A percentile compares a stretch with the other conserved stretches of the same genome.
These are phyloP conservation scores for Boletus sp. DNA, from an alignment of 768 basidiomycete genomes.

Conservation along the genomic window DNA sequence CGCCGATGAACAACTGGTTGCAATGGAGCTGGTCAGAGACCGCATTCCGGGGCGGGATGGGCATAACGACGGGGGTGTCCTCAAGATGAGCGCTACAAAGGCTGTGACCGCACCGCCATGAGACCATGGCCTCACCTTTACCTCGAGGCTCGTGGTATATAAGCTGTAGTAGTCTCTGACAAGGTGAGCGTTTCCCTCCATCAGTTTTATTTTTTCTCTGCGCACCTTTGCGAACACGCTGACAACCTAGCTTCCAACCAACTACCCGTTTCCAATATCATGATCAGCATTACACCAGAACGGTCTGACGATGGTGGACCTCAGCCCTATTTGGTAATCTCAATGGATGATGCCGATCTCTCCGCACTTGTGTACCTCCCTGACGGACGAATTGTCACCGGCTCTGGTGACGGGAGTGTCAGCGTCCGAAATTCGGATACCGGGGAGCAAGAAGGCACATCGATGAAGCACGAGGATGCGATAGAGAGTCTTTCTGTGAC, in stretches of 20 bases:
- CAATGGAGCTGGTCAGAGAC: no score
- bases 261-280: neutral
- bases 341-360: neutral
- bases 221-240: no score
- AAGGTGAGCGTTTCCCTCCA: neutral
- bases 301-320: neutral
- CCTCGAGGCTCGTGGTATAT: neutral
- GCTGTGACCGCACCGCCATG: neutral
- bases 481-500: neutral
- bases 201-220: neutral
- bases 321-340: neutral
- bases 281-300: neutral
- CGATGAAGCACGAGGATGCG: neutral
- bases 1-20: no score
- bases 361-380: neutral
- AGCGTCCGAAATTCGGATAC: neutral
- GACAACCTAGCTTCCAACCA: neutral
- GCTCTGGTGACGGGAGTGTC: accelerated
- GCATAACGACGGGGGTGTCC: no score
- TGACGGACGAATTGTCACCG: neutral
- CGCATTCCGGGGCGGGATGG: no score
- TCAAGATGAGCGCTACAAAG: neutral
- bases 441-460: neutral
- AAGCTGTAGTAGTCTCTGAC: neutral
- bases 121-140: neutral